Evolutionary conservation across 257 asterid species (phyloP).

Genomic region (Salvia hispanica): DNA sequence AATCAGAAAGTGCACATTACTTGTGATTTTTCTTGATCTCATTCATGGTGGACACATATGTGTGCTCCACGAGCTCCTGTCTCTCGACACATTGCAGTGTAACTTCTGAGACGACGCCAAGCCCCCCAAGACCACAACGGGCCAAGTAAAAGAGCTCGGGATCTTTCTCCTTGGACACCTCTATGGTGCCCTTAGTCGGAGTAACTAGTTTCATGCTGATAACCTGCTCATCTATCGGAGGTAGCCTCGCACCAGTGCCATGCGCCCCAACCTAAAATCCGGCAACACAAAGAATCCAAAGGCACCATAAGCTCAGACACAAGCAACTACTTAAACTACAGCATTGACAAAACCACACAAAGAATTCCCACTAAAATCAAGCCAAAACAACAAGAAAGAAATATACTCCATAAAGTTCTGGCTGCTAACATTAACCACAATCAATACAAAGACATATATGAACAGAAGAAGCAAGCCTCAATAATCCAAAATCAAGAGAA

Average conservation of each 20-base stretch:
- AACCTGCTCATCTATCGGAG: conserved; percentile 95
- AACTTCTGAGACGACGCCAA: conserved; percentile 96
- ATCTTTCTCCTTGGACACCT: conserved; percentile 79
- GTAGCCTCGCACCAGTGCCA: conserved; percentile 95
- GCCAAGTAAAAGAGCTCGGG: conserved; percentile 91
- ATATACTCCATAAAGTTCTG: no score
- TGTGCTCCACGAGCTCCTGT: conserved; percentile 92
- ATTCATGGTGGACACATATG: conserved; percentile 69
- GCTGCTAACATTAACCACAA: no score
- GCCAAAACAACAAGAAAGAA: neutral
- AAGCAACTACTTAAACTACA: conserved; percentile 16
- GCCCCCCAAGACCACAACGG: conserved; percentile 99
- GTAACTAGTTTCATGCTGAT: conserved; percentile 93
- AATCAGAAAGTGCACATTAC: conserved; percentile 45
- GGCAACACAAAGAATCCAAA: conserved; percentile 21
- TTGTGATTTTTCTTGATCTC: conserved; percentile 90
- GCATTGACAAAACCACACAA: neutral
- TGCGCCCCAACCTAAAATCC: conserved; percentile 88
- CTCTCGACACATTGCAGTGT: conserved; percentile 94
- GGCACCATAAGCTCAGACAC: neutral
- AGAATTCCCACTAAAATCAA: conserved; percentile 5
- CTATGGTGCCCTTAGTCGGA: conserved; percentile 87
- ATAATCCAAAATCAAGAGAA: neutral
- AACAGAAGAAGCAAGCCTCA: neutral
- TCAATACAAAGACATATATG: no score